Conservation (phyloP, 495 filamentous ascomycete genomes). For the Tuber microsphaerosporum region DNA sequence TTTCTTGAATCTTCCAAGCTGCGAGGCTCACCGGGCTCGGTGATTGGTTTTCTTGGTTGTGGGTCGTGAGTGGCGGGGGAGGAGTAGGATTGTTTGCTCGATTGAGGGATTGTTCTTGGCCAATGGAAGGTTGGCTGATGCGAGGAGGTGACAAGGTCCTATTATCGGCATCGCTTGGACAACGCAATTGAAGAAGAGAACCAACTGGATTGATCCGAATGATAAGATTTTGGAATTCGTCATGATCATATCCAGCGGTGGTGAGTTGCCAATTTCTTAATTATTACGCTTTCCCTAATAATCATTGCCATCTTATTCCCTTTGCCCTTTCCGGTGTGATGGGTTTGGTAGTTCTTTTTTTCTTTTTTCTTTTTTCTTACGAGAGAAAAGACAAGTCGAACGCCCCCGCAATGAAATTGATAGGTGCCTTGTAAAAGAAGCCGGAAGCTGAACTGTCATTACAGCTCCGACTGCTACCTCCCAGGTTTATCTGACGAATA, state of each 20-base stretch:
- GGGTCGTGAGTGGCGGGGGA: not conserved
- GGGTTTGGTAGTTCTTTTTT: not conserved
- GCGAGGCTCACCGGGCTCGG: not conserved
- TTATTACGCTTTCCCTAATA: not conserved
- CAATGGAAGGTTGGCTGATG: not conserved
- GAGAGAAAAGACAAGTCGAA: not conserved
- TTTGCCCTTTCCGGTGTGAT: not conserved
- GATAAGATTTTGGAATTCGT: conserved; percentile 40
- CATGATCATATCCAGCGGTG: conserved; percentile 34
- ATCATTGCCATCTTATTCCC: not conserved
- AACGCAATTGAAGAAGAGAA: conserved; percentile 23
- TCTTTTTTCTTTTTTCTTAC: not conserved
- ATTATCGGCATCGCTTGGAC: conserved; percentile 40
- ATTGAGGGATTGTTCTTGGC: not conserved
- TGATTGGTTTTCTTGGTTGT: not conserved
- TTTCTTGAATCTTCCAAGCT: not conserved
- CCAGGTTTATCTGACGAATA: conserved; percentile 39
- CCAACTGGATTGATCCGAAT: conserved; percentile 21
- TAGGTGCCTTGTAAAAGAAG: not conserved
- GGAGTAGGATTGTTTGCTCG: not conserved
- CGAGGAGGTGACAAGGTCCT: conserved; percentile 20
- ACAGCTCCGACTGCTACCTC: conserved; percentile 39
- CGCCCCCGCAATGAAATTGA: not conserved
- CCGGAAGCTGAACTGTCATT: conserved; percentile 3
- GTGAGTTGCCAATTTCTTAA: conserved; percentile 17